phyloP scores from a whole-genome alignment of 2,329 filamentous ascomycete genomes.

The Lecanicillium sp. region DNA sequence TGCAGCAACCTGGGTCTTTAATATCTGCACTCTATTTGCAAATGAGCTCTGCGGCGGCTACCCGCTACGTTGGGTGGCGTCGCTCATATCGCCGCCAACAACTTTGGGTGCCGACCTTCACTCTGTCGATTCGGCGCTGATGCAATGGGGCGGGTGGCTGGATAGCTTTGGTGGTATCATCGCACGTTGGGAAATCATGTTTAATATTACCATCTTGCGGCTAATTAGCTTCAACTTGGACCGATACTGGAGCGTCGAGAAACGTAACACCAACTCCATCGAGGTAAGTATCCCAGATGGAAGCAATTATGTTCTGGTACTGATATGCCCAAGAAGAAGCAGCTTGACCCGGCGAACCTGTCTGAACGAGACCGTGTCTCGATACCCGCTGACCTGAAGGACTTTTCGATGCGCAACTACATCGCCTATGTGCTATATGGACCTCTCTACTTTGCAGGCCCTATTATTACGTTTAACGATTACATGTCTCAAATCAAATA shows the following conservation, averaged over 20 bases:
- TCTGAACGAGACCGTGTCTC: conserved; percentile 82
- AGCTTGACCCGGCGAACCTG: conserved; percentile 77
- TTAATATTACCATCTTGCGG: conserved; percentile 89
- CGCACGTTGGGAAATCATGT: conserved; percentile 89
- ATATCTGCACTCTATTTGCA: conserved; percentile 74
- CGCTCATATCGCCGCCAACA: conserved; percentile 32
- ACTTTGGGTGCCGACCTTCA: conserved; percentile 24
- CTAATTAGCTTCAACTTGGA: conserved; percentile 96
- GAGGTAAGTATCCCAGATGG: conserved; percentile 57
- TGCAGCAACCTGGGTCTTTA: conserved; percentile 79
- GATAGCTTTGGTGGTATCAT: conserved; percentile 80
- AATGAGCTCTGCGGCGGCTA: conserved; percentile 84
- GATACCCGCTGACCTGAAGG: conserved; percentile 59
- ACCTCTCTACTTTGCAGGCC: conserved; percentile 84
- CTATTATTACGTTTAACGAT: conserved; percentile 96
- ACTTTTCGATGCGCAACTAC: conserved; percentile 81
- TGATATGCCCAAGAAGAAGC: conserved; percentile 89
- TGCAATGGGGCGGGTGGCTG: conserved; percentile 60
- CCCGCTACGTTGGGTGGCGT: conserved; percentile 54
- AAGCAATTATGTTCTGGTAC: conserved; percentile 19
- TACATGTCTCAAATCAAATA: conserved; percentile 83
- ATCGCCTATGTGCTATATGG: conserved; percentile 85
- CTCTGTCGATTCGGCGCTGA: conserved; percentile 26
- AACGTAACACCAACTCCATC: conserved; percentile 54
- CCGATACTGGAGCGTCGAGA: conserved; percentile 82